phyloP scores from a whole-genome alignment of 2,329 filamentous ascomycete species.

The Keithomyces neogunnii region DNA sequence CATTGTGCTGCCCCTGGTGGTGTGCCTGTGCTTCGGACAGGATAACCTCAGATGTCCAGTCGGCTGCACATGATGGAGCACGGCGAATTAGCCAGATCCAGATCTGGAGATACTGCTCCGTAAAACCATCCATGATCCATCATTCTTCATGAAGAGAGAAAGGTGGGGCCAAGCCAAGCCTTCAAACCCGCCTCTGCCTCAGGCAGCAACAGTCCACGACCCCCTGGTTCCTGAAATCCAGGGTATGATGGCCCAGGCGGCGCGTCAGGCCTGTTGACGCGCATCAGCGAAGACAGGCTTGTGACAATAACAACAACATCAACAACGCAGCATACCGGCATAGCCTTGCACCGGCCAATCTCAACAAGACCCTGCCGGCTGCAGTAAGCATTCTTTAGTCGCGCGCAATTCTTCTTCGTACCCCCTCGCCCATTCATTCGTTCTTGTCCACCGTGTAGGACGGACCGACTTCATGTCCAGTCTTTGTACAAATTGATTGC shows the following conservation, averaged over 20 bases:
- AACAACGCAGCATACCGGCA: slow-evolving; percentile 15
- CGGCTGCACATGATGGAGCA: not conserved
- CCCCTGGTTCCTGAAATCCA: not conserved
- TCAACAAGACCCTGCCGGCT: slow-evolving; percentile 13
- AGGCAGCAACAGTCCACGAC: slow-evolving; percentile 6
- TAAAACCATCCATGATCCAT: not conserved
- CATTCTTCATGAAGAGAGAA: not conserved
- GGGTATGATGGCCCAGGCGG: not conserved
- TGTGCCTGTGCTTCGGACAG: not conserved
- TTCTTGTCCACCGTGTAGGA: slow-evolving; percentile 5
- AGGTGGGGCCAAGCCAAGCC: not conserved
- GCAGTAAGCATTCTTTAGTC: slow-evolving; percentile 6
- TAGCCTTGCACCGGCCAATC: slow-evolving; percentile 9
- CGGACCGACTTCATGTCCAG: not conserved
- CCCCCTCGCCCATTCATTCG: not conserved
- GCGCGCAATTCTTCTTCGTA: slow-evolving; percentile 8
- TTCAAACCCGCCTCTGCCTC: not conserved
- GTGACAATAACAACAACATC: slow-evolving; percentile 2
- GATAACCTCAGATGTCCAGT: not conserved
- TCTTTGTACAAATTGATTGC: not conserved
- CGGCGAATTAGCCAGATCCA: no score
- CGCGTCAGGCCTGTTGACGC: slow-evolving; percentile 19
- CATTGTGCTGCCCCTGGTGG: not conserved
- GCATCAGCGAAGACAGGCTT: not conserved
- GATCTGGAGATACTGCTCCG: no score